phyloP scores from a whole-genome alignment of 768 basidiomycete genomes.

The Lepiota venenata region DNA sequence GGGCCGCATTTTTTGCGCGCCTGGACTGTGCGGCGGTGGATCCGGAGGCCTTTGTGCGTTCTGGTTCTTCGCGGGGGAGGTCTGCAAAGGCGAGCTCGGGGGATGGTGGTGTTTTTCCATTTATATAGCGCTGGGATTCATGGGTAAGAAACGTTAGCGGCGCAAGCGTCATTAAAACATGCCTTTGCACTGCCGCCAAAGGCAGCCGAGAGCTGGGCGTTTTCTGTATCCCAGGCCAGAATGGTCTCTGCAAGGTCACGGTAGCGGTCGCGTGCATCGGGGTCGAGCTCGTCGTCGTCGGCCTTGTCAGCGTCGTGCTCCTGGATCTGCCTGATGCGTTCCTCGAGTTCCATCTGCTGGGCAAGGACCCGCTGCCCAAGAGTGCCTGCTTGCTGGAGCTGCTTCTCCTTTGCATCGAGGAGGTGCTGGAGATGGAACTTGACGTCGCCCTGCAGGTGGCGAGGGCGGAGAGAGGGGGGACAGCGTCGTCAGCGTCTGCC shows the following conservation, averaged over 20 bases:
- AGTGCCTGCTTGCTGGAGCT: conserved; percentile 87
- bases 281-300: conserved; percentile 29
- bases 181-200: conserved; percentile 49
- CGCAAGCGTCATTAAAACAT: neutral
- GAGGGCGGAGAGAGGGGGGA: conserved; percentile 1
- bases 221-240: conserved; percentile 75
- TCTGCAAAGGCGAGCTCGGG: conserved; percentile 43
- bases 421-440: conserved; percentile 63
- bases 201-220: conserved; percentile 66
- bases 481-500: neutral
- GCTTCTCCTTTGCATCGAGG: conserved; percentile 87
- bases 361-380: conserved; percentile 92
- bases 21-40: conserved; percentile 85
- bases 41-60: conserved; percentile 57
- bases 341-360: conserved; percentile 92
- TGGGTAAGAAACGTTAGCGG: neutral
- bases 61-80: conserved; percentile 55
- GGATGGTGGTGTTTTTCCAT: conserved; percentile 46
- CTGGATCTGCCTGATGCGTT: conserved; percentile 75
- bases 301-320: conserved; percentile 12
- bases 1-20: conserved; percentile 88
- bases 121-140: conserved; percentile 32
- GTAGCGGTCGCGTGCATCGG: conserved; percentile 69
- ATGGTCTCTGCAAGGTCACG: conserved; percentile 76
- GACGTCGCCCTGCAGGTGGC: conserved; percentile 52